Conservation (phyloP, 2,329 filamentous ascomycete species). For the Teratosphaeria nubilosa region DNA sequence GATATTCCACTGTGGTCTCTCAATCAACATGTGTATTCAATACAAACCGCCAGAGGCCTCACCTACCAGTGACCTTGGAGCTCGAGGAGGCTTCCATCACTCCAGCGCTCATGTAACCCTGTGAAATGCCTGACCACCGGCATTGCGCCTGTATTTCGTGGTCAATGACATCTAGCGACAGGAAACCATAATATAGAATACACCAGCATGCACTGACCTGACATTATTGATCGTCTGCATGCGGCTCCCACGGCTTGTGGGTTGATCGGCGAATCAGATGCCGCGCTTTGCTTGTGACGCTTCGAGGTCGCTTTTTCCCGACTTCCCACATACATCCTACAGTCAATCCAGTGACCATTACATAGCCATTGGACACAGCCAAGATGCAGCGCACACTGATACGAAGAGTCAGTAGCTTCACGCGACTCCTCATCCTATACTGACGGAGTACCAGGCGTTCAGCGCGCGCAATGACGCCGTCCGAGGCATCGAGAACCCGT, state of each 20-base stretch:
- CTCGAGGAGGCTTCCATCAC: constrained; percentile 29
- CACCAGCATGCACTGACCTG: background rate
- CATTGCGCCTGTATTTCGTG: constrained; percentile 18
- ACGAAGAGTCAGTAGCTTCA: constrained; percentile 12
- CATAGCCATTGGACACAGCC: constrained; percentile 6
- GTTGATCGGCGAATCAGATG: background rate
- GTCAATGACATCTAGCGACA: background rate
- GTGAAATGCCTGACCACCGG: constrained; percentile 6
- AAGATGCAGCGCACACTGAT: constrained; percentile 23
- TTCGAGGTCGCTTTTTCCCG: background rate
- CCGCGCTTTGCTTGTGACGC: background rate
- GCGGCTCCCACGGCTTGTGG: background rate
- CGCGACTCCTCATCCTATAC: background rate
- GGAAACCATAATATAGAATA: background rate
- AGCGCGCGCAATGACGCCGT: constrained; percentile 8
- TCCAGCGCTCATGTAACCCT: constrained; percentile 10
- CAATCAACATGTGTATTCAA: background rate
- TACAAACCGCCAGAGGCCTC: background rate
- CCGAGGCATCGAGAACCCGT: constrained; percentile 22
- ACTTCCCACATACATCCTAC: background rate
- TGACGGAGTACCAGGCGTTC: background rate
- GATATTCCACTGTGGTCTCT: constrained; percentile 68
- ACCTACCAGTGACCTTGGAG: constrained; percentile 41
- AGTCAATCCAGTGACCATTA: background rate
- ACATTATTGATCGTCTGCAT: background rate